Evolutionary conservation across 306 rosid genomes (phyloP), one percentile per base, ranked within the genome.

Genomic region (Trichosanthes truncata): DNA sequence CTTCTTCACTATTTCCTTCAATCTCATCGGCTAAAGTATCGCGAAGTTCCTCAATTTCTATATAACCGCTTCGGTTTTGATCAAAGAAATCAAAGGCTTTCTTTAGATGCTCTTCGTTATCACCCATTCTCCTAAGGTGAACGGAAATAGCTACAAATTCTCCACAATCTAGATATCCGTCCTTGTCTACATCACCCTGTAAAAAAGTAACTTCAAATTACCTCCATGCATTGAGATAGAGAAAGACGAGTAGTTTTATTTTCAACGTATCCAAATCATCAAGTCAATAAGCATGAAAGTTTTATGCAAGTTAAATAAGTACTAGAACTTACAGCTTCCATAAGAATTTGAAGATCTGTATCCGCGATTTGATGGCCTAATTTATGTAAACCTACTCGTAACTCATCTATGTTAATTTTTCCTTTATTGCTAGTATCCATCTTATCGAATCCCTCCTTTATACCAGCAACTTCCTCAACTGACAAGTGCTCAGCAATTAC

Each of bases 401-500:
- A 89, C 85, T 96, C 99, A 21, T 96, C 98, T 73, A 86, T 81
- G 87, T 85, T 89, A 78, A 96, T 84, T 82, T 90, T 93, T 56
- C 99, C 99, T 77, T 78, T 85, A 76, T 90, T 91, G 80, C 20
- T 66, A 41, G 85, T 88, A 86, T 96, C 99, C 98, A 96, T 90
- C 62, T 83, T 4, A 74, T 87, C 53, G 86, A 96, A 96, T 71
- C 94, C 91, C 87, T 96, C 96, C 85, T 89, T 89, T 79, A 96
- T 81, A 40, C 93, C 96, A 1, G 98, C 97, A 82, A 89, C 97
- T 90, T 96, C 99, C 73, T 96, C 99, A 15, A 80, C 90, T 6
- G 99, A 88, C 86, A 96, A 87, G 84, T 91, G 96, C 88, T 93
- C 98, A 0, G 99, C 99, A 77, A 96, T 93, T 62, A 95, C 97